phyloP scores from a whole-genome alignment of 2,329 filamentous ascomycete species.

The Xylogone sp. region DNA sequence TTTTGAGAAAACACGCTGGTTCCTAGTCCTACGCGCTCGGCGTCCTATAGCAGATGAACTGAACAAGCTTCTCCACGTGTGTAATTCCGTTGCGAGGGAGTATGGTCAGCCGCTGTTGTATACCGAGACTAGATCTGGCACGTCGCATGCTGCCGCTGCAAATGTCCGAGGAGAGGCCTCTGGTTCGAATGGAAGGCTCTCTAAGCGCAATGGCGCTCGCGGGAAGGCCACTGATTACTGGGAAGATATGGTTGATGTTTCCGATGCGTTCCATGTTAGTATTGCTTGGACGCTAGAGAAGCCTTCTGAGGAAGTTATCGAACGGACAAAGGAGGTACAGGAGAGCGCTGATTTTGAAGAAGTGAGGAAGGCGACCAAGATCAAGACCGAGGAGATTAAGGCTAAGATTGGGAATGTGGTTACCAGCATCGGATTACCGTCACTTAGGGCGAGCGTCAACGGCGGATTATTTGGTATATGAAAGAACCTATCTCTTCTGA shows the following conservation, averaged over 20 bases:
- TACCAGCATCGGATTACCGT: slow-evolving; percentile 41
- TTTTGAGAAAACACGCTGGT: slow-evolving; percentile 68
- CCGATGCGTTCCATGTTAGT: slow-evolving; percentile 76
- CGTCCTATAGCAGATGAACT: slow-evolving; percentile 49
- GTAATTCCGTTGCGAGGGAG: slow-evolving; percentile 57
- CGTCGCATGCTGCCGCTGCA: neutral
- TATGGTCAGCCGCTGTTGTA: slow-evolving; percentile 74
- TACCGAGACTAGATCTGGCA: slow-evolving; percentile 19
- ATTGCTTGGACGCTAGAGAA: slow-evolving; percentile 75
- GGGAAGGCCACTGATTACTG: slow-evolving; percentile 15
- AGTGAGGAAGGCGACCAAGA: slow-evolving; percentile 15
- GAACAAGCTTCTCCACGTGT: slow-evolving; percentile 57
- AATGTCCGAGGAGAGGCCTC: no score
- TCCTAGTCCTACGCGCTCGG: slow-evolving; percentile 69
- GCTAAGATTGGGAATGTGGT: slow-evolving; percentile 72
- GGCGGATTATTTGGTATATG: slow-evolving; percentile 21
- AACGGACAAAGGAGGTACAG: slow-evolving; percentile 27
- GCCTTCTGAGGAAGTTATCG: slow-evolving; percentile 41
- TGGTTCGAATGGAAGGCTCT: no score
- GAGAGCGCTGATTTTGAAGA: neutral
- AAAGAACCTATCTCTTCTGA: slow-evolving; percentile 1
- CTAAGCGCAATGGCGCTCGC: no score
- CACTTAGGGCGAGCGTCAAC: slow-evolving; percentile 8
- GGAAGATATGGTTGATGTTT: slow-evolving; percentile 34
- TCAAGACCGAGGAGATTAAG: slow-evolving; percentile 62